Conservation (phyloP, 2,329 filamentous ascomycete genomes). For the Pseudogymnoascus sp. region DNA sequence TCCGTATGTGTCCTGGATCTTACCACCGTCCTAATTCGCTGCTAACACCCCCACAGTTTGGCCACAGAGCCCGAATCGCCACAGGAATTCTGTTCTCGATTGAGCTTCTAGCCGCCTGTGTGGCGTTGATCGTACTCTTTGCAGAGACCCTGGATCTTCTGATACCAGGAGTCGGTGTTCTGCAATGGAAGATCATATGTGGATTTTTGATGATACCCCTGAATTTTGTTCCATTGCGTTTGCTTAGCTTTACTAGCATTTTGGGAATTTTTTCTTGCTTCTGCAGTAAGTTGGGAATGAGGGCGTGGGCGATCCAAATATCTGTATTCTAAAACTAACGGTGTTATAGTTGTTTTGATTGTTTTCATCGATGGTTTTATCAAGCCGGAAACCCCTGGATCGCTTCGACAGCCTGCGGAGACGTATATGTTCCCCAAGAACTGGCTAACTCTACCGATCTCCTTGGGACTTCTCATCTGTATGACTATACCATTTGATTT, state of each 20-base stretch:
- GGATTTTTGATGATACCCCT: conserved; percentile 70
- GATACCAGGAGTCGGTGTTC: conserved; percentile 59
- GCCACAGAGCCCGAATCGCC: conserved; percentile 67
- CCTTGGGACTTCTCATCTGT: conserved; percentile 83
- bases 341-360: conserved; percentile 62
- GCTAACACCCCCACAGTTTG: conserved; percentile 43
- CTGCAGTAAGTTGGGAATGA: conserved; percentile 55
- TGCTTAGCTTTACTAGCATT: conserved; percentile 84
- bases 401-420: conserved; percentile 66
- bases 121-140: conserved; percentile 86
- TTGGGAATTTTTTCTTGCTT: conserved; percentile 87
- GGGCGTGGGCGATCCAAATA: conserved; percentile 11
- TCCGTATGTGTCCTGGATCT: conserved; percentile 34
- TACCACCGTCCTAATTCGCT: not conserved
- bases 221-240: conserved; percentile 72
- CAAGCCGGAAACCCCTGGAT: conserved; percentile 72
- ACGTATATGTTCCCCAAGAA: conserved; percentile 79
- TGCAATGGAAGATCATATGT: conserved; percentile 79
- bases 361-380: conserved; percentile 79
- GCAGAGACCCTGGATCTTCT: conserved; percentile 77
- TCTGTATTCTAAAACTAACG: conserved; percentile 22
- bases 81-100: conserved; percentile 82
- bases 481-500: conserved; percentile 18
- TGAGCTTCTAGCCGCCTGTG: conserved; percentile 79
- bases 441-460: conserved; percentile 79